phyloP scores from a whole-genome alignment of 495 filamentous ascomycete genomes.

The Talaromyces stipitatus region DNA sequence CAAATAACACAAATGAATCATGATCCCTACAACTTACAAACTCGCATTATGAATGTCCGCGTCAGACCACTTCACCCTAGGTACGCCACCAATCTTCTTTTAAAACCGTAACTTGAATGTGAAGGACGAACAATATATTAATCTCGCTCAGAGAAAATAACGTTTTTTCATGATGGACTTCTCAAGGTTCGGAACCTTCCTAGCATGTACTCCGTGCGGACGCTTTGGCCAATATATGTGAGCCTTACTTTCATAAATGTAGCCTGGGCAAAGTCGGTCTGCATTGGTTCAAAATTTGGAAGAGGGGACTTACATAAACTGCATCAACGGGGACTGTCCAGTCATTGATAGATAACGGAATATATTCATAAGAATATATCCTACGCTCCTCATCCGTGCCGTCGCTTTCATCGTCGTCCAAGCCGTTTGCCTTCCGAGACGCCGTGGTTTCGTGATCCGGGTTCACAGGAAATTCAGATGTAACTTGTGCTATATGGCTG shows the following conservation, averaged over 20 bases:
- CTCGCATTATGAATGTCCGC: too few relatives aligned
- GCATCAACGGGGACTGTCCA: slow-evolving; percentile 6
- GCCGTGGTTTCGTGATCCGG: not conserved
- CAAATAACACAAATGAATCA: too few relatives aligned
- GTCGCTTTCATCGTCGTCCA: not conserved
- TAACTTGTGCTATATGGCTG: not conserved
- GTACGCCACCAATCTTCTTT: too few relatives aligned
- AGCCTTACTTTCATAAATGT: not conserved
- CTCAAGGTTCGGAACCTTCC: slow-evolving; percentile 1
- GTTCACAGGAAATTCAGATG: not conserved
- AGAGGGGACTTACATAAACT: slow-evolving; percentile 6
- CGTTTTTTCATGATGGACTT: slow-evolving; percentile 3
- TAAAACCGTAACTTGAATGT: too few relatives aligned
- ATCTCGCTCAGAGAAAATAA: not conserved
- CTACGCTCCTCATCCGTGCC: not conserved
- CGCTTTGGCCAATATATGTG: not conserved
- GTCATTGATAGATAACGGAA: slow-evolving; percentile 6
- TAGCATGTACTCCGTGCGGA: slow-evolving; percentile 5
- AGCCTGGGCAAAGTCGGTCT: not conserved
- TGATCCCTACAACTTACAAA: too few relatives aligned
- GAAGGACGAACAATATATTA: too few relatives aligned
- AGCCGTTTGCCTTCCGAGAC: not conserved
- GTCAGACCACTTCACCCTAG: too few relatives aligned
- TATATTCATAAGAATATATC: slow-evolving; percentile 4
- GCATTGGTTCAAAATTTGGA: too few relatives aligned